These are phyloP conservation scores for Jackrogersella multiformis DNA, from an alignment of 495 filamentous ascomycete species.

Conservation along the genomic window DNA sequence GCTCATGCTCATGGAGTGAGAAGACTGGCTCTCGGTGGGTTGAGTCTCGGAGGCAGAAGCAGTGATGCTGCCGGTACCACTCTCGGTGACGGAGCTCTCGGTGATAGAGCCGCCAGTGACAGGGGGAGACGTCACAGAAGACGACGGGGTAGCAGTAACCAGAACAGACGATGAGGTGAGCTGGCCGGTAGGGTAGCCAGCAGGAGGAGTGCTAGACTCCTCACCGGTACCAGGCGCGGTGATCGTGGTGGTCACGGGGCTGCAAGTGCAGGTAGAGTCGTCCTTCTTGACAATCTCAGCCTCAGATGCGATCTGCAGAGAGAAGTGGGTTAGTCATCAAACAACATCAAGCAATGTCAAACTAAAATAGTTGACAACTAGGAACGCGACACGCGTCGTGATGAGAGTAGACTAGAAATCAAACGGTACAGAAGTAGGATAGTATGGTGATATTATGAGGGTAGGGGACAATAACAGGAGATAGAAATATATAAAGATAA, in stretches of 20 bases:
- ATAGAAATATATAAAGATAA: neutral
- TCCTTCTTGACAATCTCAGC: conserved; percentile 30
- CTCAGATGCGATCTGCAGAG: conserved; percentile 24
- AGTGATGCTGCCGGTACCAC: too few species aligned
- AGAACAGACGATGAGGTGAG: conserved; percentile 18
- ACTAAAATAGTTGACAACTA: neutral
- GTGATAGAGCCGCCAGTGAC: conserved; percentile 7
- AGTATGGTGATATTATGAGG: neutral
- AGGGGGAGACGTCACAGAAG: conserved; percentile 7
- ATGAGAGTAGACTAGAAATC: too few species aligned
- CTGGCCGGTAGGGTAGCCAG: conserved; percentile 5
- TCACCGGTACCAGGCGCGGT: conserved; percentile 25
- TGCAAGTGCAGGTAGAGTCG: conserved; percentile 40
- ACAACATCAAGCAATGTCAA: too few species aligned
- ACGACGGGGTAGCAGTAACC: conserved; percentile 27
- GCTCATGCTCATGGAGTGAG: conserved; percentile 7
- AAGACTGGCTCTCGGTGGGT: conserved; percentile 23
- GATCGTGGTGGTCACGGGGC: conserved; percentile 23
- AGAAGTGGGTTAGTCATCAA: conserved; percentile 14
- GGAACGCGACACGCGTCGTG: too few species aligned
- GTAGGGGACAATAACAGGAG: neutral
- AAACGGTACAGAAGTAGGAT: neutral
- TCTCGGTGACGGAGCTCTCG: conserved; percentile 20
- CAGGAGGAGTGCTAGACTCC: conserved; percentile 24
- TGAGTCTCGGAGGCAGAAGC: too few species aligned